Base-by-base conservation (phyloP, 1,139 yeast species). In the Protomyces gravidus region DNA sequence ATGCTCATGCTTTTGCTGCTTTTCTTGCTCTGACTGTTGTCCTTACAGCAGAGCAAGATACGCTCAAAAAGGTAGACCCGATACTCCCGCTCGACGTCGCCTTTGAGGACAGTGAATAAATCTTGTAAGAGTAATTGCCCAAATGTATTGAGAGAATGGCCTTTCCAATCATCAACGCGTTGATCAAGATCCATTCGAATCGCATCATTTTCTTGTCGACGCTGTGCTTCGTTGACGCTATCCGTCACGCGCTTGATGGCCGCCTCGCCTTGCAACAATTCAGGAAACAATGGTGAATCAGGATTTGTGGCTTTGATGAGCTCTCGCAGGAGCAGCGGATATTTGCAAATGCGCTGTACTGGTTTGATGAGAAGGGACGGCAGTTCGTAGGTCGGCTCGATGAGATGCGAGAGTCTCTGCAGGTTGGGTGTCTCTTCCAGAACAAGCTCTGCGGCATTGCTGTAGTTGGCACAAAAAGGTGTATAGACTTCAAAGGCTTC, bases 281-380 rank as follows among this genome's bases (percentile, higher is more conserved):
- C 97, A 62, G 79, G 81, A 66, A 81, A 83, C 63, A 81, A 79
- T 3, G 85, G 81, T 70, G 80, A 77, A 23, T 67, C 70, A 6
- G 75, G 69, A 46, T 81, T 82, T 1, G 90, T 80, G 52, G 77
- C 71, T 69, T 89, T 89, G 50, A 87, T 72, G 62, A 94, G 77
- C 68, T 89, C 95, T 65, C 81, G 82, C 62, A 92, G 73, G 52
- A 92, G 76, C 53, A 94, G 74, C 1, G 98, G 98, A 71, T 92
- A 92, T 71, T 90, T 89, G 76, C 97, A 89, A 30, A 92, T 78
- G 66, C 98, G 80, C 75, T 92, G 99, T 45, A 92, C 89, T 0
- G 99, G 99, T 71, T 92, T 92, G 67, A 92, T 81, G 52, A 94
- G 78, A 71, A 87, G 87, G 58, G 95, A 85, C 68, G 89, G 97